Evolutionary conservation across 305 asterid genomes (phyloP).

Genomic region (Fraxinus paxiana): DNA sequence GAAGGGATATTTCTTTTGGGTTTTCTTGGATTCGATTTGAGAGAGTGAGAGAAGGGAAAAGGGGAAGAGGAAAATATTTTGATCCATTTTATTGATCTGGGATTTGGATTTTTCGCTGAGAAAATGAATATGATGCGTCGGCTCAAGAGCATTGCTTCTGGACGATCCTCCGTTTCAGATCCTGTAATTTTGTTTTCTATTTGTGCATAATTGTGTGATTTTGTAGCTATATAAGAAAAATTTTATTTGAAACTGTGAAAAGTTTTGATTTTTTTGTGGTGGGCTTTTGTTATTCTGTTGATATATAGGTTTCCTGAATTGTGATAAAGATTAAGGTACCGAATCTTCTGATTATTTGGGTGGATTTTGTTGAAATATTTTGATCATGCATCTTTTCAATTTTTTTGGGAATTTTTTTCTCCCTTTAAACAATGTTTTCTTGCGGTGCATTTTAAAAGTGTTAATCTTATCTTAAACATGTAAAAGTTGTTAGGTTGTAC

Average conservation of each 20-base stretch:
- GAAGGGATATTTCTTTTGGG: constrained; percentile 7
- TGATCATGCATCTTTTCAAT: not conserved
- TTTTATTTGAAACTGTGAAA: not conserved
- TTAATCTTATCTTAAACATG: not conserved
- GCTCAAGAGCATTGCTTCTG: constrained; percentile 97
- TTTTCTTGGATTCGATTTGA: constrained; percentile 13
- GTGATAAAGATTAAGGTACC: not conserved
- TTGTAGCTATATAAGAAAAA: not conserved
- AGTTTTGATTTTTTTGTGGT: not conserved
- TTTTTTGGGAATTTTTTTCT: not conserved
- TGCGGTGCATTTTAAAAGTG: not conserved
- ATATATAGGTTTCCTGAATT: constrained; percentile 1
- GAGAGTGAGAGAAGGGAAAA: constrained; percentile 17
- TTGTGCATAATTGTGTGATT: not conserved
- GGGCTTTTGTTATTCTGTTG: not conserved
- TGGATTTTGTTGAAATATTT: not conserved
- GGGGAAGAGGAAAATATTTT: constrained; percentile 8
- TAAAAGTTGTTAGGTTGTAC: not conserved
- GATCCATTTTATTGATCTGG: constrained; percentile 8
- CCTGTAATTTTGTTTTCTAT: constrained; percentile 54
- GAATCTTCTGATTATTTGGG: not conserved
- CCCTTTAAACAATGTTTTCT: not conserved
- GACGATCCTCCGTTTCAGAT: constrained; percentile 93
- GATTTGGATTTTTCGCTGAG: constrained; percentile 21
- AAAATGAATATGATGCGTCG: constrained; percentile 97